Base-by-base conservation (phyloP, 805 yeast species). In the Metschnikowia dekortorum region DNA sequence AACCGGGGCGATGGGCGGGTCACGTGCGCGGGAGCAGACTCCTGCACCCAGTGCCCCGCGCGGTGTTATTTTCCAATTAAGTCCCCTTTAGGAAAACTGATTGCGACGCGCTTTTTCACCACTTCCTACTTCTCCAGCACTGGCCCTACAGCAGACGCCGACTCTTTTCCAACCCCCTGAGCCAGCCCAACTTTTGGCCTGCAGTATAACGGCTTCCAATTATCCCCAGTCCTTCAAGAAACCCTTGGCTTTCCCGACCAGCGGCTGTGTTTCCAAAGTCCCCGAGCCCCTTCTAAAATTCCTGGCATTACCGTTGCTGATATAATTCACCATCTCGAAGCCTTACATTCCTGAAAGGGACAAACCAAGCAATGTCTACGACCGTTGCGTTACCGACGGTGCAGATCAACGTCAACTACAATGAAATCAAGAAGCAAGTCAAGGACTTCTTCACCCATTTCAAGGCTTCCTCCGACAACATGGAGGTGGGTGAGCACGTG, bases 401-500 rank as follows among this genome's bases (percentile, higher is more conserved):
- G 57, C 85, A 82, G 62, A 69, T 87, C 50, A 80, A 84, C 53
- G 80, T 88, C 65, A 88, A 90, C 70, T 91, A 90, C 66, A 76
- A 76, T 44, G 84, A 81, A 43, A 75, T 89, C 57, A 73, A 77
- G 48, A 75, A 75, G 18, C 71, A 79, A 29, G 78, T 87, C 44
- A 73, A 75, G 53, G 86, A 84, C 53, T 90, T 90, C 67, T 66
- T 90, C 49, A 69, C 75, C 30, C 85, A 87, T 60, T 90, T 73
- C 75, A 87, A 82, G 67, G 60, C 75, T 46, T 61, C 69, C 34
- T 38, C 63, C 14, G 55, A 44, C 30, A 47, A 40, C 11, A 45
- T 49, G 51, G 36, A 37, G 4, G 26, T 16, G 7, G 8, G 44
- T 31, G 54, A 44, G 34, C n/a, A 10, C n/a, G 54, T 44, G 8